These are phyloP conservation scores for Pythium guiyangense DNA, from an alignment of 352 stramenopile genomes.

Conservation along the genomic window DNA sequence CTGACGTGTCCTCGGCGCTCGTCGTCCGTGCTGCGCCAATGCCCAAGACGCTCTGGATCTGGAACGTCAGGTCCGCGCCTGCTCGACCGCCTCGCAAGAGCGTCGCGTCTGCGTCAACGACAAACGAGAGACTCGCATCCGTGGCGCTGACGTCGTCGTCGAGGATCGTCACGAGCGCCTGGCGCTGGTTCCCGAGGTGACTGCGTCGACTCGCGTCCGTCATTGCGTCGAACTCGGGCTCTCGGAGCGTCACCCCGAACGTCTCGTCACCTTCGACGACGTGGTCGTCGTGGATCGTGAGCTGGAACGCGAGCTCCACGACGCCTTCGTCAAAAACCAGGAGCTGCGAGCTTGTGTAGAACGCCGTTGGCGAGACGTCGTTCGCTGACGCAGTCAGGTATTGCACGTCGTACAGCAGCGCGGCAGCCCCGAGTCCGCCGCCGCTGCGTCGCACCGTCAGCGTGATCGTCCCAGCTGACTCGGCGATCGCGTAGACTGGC, in stretches of 20 bases:
- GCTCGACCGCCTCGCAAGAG: conserved; percentile 32
- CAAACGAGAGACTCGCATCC: conserved; percentile 34
- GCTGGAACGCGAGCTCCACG: conserved; percentile 81
- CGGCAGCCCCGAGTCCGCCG: conserved; percentile 73
- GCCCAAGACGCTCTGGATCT: conserved; percentile 51
- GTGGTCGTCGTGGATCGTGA: conserved; percentile 92
- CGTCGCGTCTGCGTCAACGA: conserved; percentile 21
- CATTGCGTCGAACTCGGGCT: conserved; percentile 20
- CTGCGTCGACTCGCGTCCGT: neutral
- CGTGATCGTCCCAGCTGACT: conserved; percentile 65
- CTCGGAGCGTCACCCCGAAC: conserved; percentile 52
- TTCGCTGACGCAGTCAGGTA: conserved; percentile 67
- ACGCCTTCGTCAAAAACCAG: conserved; percentile 80
- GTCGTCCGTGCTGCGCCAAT: conserved; percentile 19
- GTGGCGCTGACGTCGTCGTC: conserved; percentile 51
- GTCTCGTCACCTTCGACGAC: conserved; percentile 57
- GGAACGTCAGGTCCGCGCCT: conserved; percentile 38
- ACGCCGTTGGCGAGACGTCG: conserved; percentile 82
- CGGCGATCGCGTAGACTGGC: conserved; percentile 77
- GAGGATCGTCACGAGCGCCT: conserved; percentile 64
- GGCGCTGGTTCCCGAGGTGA: conserved; percentile 56
- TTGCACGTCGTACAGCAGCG: conserved; percentile 79
- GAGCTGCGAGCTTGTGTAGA: conserved; percentile 82
- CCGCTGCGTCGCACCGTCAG: conserved; percentile 85
- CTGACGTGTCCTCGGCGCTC: conserved; percentile 11